Evolutionary conservation across 164 flowering plant species (phyloP).

Genomic region (Saururus chinensis): DNA sequence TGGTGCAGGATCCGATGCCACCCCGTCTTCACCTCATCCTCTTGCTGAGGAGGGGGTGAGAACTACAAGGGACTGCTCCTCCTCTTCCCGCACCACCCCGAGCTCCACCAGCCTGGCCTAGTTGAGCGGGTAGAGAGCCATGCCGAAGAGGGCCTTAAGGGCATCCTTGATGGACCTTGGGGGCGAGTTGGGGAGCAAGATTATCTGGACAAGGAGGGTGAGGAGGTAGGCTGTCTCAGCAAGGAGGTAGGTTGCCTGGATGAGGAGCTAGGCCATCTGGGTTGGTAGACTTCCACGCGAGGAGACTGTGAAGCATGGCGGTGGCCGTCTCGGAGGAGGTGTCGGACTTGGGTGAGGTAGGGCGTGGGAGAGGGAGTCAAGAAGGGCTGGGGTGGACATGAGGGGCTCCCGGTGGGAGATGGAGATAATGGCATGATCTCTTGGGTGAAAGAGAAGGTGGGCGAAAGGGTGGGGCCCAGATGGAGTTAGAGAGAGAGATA

Average conservation of each 20-base stretch:
- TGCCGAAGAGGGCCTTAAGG: conserved; percentile 67
- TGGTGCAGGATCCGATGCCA: no score
- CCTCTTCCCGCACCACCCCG: conserved; percentile 55
- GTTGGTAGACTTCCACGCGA: conserved; percentile 47
- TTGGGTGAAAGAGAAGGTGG: no score
- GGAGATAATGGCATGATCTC: conserved; percentile 88
- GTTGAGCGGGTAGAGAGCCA: conserved; percentile 51
- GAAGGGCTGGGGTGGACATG: conserved; percentile 67
- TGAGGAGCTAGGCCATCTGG: no score
- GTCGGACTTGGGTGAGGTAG: conserved; percentile 41
- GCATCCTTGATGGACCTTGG: conserved; percentile 67
- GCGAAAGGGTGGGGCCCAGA: no score
- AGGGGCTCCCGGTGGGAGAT: conserved; percentile 46
- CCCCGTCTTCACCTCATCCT: no score
- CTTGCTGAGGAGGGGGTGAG: no score
- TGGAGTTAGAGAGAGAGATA: no score
- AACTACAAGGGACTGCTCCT: no score
- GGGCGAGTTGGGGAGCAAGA: conserved; percentile 28
- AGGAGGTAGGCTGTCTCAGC: conserved; percentile 73
- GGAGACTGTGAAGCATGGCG: conserved; percentile 64
- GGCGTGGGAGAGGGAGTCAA: conserved; percentile 73
- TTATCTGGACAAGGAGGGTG: conserved; percentile 44
- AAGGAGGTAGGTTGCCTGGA: no score
- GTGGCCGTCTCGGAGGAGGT: conserved; percentile 57
- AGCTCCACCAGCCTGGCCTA: conserved; percentile 45